Conservation (phyloP, 441 rosid species). For the Hura crepitans region DNA sequence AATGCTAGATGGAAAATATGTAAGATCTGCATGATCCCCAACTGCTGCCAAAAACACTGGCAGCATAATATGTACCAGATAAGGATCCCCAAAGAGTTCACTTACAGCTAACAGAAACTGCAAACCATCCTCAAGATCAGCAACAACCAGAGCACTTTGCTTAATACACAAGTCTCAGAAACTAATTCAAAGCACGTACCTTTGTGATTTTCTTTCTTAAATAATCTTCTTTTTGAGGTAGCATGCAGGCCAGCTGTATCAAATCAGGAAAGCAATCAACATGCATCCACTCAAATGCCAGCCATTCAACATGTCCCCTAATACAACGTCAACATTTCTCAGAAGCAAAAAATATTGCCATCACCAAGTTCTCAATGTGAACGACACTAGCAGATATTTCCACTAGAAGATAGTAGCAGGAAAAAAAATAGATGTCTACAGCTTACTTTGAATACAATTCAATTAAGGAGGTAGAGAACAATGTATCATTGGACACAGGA, state of each 20-base stretch:
- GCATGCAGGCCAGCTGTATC: constrained; percentile 71
- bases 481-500: constrained; percentile 39
- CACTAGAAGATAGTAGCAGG: constrained; percentile 14
- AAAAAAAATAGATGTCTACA: constrained; percentile 13
- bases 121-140: constrained; percentile 32
- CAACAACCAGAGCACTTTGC: constrained; percentile 17
- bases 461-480: constrained; percentile 54
- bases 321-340: constrained; percentile 28
- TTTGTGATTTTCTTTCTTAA: constrained; percentile 74
- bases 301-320: constrained; percentile 84
- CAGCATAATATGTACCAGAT: constrained; percentile 74
- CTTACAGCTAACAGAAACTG: constrained; percentile 84
- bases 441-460: constrained; percentile 69
- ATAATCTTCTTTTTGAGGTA: constrained; percentile 86
- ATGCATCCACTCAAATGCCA: constrained; percentile 90
- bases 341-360: constrained; percentile 21
- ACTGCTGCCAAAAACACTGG: constrained; percentile 83
- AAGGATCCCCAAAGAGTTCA: constrained; percentile 65
- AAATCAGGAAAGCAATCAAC: constrained; percentile 82
- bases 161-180: constrained; percentile 11
- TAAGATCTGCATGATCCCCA: constrained; percentile 74
- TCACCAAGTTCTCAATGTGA: constrained; percentile 14
- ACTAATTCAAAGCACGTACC: constrained; percentile 38
- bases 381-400: constrained; percentile 4
- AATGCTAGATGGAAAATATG: constrained; percentile 52